Evolutionary conservation across 108 stramenopile species (phyloP).

Genomic region (Cylindrotheca fusiformis): DNA sequence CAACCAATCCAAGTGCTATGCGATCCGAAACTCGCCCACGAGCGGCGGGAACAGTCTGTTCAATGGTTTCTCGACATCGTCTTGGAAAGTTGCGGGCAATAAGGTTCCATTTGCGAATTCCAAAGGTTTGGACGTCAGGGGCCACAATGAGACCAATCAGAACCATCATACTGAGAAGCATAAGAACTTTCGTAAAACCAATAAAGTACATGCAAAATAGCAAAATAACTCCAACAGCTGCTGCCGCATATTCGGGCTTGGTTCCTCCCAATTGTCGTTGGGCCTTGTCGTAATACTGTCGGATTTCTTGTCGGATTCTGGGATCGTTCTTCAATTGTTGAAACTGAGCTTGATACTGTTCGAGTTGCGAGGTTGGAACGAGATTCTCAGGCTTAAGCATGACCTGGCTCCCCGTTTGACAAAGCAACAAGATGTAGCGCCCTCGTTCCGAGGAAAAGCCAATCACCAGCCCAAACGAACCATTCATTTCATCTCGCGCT

Average conservation of each 20-base stretch:
- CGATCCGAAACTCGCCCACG: slow-evolving; percentile 15
- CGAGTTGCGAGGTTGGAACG: slow-evolving; percentile 23
- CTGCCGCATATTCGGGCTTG: slow-evolving; percentile 28
- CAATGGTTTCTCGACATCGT: slow-evolving; percentile 14
- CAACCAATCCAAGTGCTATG: slow-evolving; percentile 19
- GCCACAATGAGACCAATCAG: slow-evolving; percentile 28
- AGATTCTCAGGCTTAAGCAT: slow-evolving; percentile 48
- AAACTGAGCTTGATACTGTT: slow-evolving; percentile 35
- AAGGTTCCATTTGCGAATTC: slow-evolving; percentile 8
- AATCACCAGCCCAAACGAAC: slow-evolving; percentile 36
- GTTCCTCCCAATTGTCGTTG: slow-evolving; percentile 9
- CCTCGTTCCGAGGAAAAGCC: slow-evolving; percentile 26
- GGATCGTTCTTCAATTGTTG: slow-evolving; percentile 37
- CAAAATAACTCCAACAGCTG: slow-evolving; percentile 17
- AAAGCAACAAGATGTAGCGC: slow-evolving; percentile 41
- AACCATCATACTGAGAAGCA: slow-evolving; percentile 30
- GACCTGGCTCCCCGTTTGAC: slow-evolving; percentile 17
- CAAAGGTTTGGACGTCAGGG: slow-evolving; percentile 25
- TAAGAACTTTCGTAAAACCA: slow-evolving; percentile 38
- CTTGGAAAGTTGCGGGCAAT: slow-evolving; percentile 35
- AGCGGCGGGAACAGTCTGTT: slow-evolving; percentile 13
- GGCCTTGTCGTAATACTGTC: slow-evolving; percentile 10
- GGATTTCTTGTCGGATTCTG: slow-evolving; percentile 14
- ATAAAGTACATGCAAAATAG: slow-evolving; percentile 30
- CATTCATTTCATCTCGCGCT: slow-evolving; percentile 38